Base-by-base conservation (phyloP, 2,329 filamentous ascomycete species). In the Ophiostoma piceae region DNA sequence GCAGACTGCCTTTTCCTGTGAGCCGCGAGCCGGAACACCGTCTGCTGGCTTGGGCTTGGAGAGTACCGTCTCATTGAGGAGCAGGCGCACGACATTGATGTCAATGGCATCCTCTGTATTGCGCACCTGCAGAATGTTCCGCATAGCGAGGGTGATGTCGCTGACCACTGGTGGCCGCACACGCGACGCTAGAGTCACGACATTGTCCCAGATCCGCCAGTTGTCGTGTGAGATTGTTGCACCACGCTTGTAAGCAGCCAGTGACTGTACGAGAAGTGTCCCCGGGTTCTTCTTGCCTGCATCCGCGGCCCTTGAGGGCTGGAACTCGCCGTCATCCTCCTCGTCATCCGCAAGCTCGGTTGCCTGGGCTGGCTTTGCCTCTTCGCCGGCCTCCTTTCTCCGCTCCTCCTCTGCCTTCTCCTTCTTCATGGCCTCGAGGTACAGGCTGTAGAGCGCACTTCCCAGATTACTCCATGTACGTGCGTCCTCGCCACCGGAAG, bases 381-480 rank as follows among this genome's bases (percentile, higher is more conserved):
- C 77, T 0, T 75, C 75, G 1, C 78, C 77, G 0, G 77, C 74
- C 1, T 68, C 67, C 19, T 67, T n/a, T 16, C 26, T 77, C 72
- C 64, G 66, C 71, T 65, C 67, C 62, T 60, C 67, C 68, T 39
- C 71, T 69, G 7, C 74, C 70, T 66, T 79, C n/a, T 77, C 72
- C 68, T 80, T 79, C 3, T 83, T 79, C 3, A 82, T 73, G 0
- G 82, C 78, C 74, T 87, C 85, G 62, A 81, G 84, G 78, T 86
- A 93, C 72, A 90, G 81, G 71, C 88, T 90, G 73, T 92, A 86
- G 1, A 98, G 84, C 0, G 94, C 90, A 1, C 91, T 93, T 0
- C 94, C 95, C 29, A 99, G 84, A 76, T 99, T 99, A 75, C 91
- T 96, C 92, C 95, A 99, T 0, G 92, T 92, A 76, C 96, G 88